Evolutionary conservation across 805 yeast genomes (phyloP), one percentile per base, ranked within the genome.

Genomic region (Candida golubevii): DNA sequence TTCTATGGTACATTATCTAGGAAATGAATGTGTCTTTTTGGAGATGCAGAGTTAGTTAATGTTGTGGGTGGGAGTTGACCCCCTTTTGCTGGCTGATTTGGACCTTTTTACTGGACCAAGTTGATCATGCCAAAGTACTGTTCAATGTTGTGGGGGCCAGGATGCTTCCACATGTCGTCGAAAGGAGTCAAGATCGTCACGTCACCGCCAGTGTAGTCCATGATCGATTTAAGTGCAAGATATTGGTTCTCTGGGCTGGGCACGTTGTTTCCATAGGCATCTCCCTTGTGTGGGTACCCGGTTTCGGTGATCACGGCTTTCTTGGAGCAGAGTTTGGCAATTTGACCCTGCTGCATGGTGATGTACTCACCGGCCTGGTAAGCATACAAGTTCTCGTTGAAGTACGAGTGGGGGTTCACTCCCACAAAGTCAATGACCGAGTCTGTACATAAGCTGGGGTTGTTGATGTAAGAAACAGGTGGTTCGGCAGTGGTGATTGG

Each of bases 401-500:
- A 90, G 70, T 87, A 90, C 5, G 97, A 77, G 63, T 90, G 91
- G 26, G 95, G 80, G 63, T 90, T 89, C 55, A 88, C 77, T 49
- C 95, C 95, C 51, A 88, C 88, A 55, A 85, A 77, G 65, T 88
- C 97, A 54, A 89, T 78, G 11, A 67, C 86, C 6, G 88, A 78
- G 29, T 64, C 63, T 0, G 80, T 74, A 69, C 97, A 90, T 56
- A 90, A 74, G 8, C 63, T 65, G 4, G 96, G 87, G 60, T 85
- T 50, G 40, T 69, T 60, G 59, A 76, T 76, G 63, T 75, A 89
- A 14, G 81, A 66, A 11, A 77, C 84, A n/a, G 97, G 93, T 43
- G 96, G 95, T 63, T 90, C 97, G 45, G 96, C 79, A 14, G 96
- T 89, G 18, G 95, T 83, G 37, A 89, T 74, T 43, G 67, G 58